Evolutionary conservation across 768 basidiomycete species (phyloP), one percentile per base, ranked within the genome.

Genomic region (Leucocoprinus leucothites): DNA sequence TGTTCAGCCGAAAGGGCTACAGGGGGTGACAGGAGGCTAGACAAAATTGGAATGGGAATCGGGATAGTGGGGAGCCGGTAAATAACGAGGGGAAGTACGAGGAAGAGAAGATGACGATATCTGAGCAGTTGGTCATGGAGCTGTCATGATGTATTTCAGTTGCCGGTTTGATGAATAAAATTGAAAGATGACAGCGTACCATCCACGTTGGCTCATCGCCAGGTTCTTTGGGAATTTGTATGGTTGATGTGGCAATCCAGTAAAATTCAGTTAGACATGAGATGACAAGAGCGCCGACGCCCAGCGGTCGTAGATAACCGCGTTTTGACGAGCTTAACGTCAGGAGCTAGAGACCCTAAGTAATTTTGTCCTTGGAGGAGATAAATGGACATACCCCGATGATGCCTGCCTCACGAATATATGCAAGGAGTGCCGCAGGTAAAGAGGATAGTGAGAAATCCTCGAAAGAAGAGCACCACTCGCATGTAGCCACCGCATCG

Each of bases 91-190:
- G 87, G 84, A 2, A 89, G 71, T 26, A 75, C 6, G 53, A 88
- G 71, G 69, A 90, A 86, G 51, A 87, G 65, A 1, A 74, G 24
- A 51, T 80, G 78, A n/a, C 89, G 86, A 31, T 69, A 57, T 46
- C 74, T 64, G 64, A 79, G 77, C 35, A 85, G 68, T 24, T 64
- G 71, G 64, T 90, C 86, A 68, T 88, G 85, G 82, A 83, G 86
- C 88, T 90, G 48, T 13, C n/a, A n/a, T n/a, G n/a, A n/a, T n/a
- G n/a, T n/a, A n/a, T n/a, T n/a, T n/a, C n/a, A n/a, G n/a, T n/a
- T n/a, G n/a, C n/a, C n/a, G n/a, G n/a, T n/a, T n/a, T n/a, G n/a
- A n/a, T n/a, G n/a, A n/a, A n/a, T n/a, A n/a, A n/a, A n/a, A n/a
- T n/a, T n/a, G n/a, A n/a, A n/a, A n/a, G n/a, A n/a, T n/a, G n/a